A percentile compares a stretch with the other conserved stretches of the same genome.
These are phyloP conservation scores for Moesziomyces globuligerus DNA, from an alignment of 1,284 basidiomycete genomes.

Conservation along the genomic window DNA sequence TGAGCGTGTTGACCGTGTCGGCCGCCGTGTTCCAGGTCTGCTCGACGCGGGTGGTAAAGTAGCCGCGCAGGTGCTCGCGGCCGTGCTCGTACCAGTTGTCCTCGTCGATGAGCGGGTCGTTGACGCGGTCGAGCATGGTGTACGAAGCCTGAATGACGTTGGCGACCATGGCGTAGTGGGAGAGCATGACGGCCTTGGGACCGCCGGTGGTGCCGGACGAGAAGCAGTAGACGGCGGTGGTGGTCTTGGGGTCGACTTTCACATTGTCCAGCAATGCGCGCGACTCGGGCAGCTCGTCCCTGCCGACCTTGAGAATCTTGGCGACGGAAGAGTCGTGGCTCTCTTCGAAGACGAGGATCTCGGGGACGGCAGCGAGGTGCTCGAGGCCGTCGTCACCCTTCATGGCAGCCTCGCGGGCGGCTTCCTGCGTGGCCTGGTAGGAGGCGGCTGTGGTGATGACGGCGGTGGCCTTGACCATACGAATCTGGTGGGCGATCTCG, in stretches of 20 bases:
- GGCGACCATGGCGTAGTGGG: constrained; percentile 60
- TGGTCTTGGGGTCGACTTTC: constrained; percentile 35
- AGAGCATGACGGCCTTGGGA: constrained; percentile 64
- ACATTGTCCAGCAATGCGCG: constrained; percentile 39
- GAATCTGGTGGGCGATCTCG: constrained; percentile 60
- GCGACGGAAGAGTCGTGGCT: constrained; percentile 43
- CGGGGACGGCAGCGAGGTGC: constrained; percentile 18
- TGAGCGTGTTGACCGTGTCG: constrained; percentile 34
- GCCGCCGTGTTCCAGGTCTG: constrained; percentile 47
- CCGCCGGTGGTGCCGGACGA: constrained; percentile 64
- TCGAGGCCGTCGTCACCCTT: constrained; percentile 39
- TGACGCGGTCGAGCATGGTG: constrained; percentile 58
- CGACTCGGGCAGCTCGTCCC: constrained; percentile 28
- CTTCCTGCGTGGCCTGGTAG: constrained; percentile 37
- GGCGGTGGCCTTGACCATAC: constrained; percentile 52
- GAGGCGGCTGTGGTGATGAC: constrained; percentile 45
- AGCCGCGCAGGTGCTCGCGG: constrained; percentile 35
- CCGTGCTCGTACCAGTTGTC: constrained; percentile 48
- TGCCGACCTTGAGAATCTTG: constrained; percentile 46
- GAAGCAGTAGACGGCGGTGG: constrained; percentile 61
- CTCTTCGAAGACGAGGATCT: constrained; percentile 59
- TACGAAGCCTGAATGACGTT: constrained; percentile 63
- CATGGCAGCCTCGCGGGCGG: constrained; percentile 33
- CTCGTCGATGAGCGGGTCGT: constrained; percentile 56
- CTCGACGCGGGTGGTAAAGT: constrained; percentile 49